phyloP scores from a whole-genome alignment of 768 basidiomycete genomes.

The Tulasnella sp. region DNA sequence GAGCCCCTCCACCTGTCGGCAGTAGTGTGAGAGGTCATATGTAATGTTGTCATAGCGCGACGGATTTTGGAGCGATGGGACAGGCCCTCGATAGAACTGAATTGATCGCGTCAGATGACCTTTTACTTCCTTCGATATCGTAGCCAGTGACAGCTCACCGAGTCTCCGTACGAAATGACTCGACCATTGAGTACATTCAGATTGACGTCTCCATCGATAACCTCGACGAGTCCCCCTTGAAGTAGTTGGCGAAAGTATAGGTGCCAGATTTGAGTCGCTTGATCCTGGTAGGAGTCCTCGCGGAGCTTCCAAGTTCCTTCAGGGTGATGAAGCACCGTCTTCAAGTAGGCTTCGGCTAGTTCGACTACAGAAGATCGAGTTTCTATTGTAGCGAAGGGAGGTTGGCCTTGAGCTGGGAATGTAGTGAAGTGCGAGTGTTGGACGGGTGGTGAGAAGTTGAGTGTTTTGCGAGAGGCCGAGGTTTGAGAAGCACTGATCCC shows the following conservation, averaged over 20 bases:
- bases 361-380: slow-evolving; percentile 27
- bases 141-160: no score
- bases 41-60: background rate
- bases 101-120: background rate
- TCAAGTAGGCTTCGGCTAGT: slow-evolving; percentile 53
- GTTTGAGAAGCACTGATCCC: no score
- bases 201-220: slow-evolving; percentile 85
- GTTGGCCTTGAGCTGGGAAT: no score
- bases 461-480: slow-evolving; percentile 58
- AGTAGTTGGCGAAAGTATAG: slow-evolving; percentile 70
- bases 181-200: slow-evolving; percentile 78
- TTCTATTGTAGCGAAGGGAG: slow-evolving; percentile 29
- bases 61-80: slow-evolving; percentile 29
- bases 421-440: slow-evolving; percentile 43
- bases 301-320: slow-evolving; percentile 36
- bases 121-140: no score
- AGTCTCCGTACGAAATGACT: slow-evolving; percentile 79
- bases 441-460: slow-evolving; percentile 76
- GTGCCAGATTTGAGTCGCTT: slow-evolving; percentile 74
- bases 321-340: slow-evolving; percentile 34
- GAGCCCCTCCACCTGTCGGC: slow-evolving; percentile 36
- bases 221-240: slow-evolving; percentile 66
- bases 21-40: slow-evolving; percentile 46
- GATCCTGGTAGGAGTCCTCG: slow-evolving; percentile 79
- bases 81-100: slow-evolving; percentile 63